Evolutionary conservation across 2,329 filamentous ascomycete species (phyloP), one percentile per base, ranked within the genome.

Genomic region (Beauveria scarabaeidicola): DNA sequence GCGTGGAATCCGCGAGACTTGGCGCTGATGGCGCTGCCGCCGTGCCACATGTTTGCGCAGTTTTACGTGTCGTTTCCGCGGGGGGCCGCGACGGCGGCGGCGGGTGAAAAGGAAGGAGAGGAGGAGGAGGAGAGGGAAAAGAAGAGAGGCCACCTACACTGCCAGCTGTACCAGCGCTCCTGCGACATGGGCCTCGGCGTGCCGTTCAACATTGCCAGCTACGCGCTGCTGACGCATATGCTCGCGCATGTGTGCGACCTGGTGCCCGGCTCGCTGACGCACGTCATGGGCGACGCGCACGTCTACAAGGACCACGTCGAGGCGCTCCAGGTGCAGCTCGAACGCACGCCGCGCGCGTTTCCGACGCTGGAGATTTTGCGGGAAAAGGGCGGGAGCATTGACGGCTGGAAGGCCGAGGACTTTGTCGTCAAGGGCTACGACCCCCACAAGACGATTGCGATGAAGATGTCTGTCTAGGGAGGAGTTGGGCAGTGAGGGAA

Each of bases 211-310:
- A 97, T 99, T 68, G 94, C 93, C 1, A 90, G 85, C 64, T 99
- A 99, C 75, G 91, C 94, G 38, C 78, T 99, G 60, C 78, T 99
- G 44, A 97, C 92, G 46, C 92, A 97, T 73, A 97, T 99, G 88
- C 77, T 99, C 51, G 93, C 94, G 1, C 87, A 92, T 70, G 91
- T 89, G 11, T 91, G 89, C 69, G 87, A 92, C 65, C 74, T 99
- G 58, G 82, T 90, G 1, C 91, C 94, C 0, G 94, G 93, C 0
- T 93, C 84, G 55, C 81, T 99, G 63, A 94, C 91, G 43, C 94
- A 97, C 73, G 91, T 91, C 52, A 96, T 99, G 91, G 94, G 94
- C 15, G 94, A 99, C 73, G 91, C 93, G n/a, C 94, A 99, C 73
- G 87, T 99, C 1, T 99, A 99, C 74, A 75, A 88, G 8, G 93